phyloP scores from a whole-genome alignment of 805 yeast species.

The Sugiyamaella chiloensis region DNA sequence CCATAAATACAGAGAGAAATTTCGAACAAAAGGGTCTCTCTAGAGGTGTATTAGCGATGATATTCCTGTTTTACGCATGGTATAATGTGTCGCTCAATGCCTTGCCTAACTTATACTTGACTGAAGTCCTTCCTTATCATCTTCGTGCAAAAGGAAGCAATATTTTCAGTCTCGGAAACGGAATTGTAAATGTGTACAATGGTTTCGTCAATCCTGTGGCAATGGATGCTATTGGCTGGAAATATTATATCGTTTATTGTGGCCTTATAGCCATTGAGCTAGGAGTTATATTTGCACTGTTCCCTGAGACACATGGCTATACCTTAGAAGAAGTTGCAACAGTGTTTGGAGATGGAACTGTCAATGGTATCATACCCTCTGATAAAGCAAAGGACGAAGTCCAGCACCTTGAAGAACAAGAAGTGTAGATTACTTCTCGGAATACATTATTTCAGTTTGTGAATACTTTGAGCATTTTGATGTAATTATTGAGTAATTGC shows the following conservation, averaged over 20 bases:
- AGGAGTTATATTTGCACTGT: constrained; percentile 33
- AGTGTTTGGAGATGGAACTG: constrained; percentile 37
- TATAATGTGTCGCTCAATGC: constrained; percentile 3
- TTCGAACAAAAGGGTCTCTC: constrained; percentile 8
- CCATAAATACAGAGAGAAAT: constrained; percentile 7
- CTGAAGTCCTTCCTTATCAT: constrained; percentile 26
- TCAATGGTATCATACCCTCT: not conserved
- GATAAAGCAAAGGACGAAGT: not conserved
- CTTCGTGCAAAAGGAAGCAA: constrained; percentile 42
- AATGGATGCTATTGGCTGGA: constrained; percentile 42
- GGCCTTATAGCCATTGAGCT: constrained; percentile 27
- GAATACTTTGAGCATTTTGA: no score
- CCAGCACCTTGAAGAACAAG: not conserved
- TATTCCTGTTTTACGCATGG: constrained; percentile 21
- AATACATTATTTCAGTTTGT: no score
- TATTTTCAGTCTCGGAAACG: constrained; percentile 22
- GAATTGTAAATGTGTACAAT: constrained; percentile 23
- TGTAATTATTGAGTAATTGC: no score
- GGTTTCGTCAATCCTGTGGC: constrained; percentile 40
- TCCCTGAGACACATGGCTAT: constrained; percentile 43
- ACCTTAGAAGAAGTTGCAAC: constrained; percentile 44
- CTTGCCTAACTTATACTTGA: constrained; percentile 17
- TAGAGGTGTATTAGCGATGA: constrained; percentile 17
- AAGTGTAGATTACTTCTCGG: no score
- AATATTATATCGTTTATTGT: constrained; percentile 41